Evolutionary conservation across 345 rosid species (phyloP).

Genomic region (Linum trigynum): DNA sequence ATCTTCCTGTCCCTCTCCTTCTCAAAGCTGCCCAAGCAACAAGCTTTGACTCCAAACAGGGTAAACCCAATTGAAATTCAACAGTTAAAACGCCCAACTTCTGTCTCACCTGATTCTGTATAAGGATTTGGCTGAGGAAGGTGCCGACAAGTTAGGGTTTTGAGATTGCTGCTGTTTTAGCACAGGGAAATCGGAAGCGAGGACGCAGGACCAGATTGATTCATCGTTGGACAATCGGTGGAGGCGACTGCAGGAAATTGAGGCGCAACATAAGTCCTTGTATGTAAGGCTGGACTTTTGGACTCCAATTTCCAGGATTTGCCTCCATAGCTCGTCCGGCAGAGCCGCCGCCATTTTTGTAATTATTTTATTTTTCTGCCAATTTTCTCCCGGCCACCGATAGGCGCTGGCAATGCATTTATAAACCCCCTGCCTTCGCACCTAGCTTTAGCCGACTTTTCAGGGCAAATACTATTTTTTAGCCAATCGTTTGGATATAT

Average conservation of each 20-base stretch:
- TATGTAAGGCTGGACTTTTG: constrained; percentile 29
- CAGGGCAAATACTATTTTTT: no score
- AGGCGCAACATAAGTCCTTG: constrained; percentile 72
- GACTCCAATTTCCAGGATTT: constrained; percentile 49
- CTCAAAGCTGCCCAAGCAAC: constrained; percentile 45
- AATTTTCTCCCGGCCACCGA: not conserved
- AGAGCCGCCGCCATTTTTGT: constrained; percentile 15
- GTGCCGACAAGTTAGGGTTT: constrained; percentile 16
- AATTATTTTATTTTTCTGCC: not conserved
- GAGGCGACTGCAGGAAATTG: constrained; percentile 70
- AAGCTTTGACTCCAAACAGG: not conserved
- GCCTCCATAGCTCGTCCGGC: constrained; percentile 80
- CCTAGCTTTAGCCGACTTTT: no score
- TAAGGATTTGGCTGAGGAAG: constrained; percentile 22
- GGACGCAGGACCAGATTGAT: constrained; percentile 53
- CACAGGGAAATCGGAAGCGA: constrained; percentile 43
- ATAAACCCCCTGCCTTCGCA: no score
- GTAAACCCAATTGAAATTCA: not conserved
- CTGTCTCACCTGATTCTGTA: constrained; percentile 41
- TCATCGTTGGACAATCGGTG: constrained; percentile 53
- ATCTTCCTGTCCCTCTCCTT: constrained; percentile 48
- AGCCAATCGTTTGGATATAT: no score
- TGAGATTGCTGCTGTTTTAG: not conserved
- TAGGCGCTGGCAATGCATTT: no score
- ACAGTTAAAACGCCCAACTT: not conserved